Conservation (phyloP, 2,329 filamentous ascomycete genomes). For the Tolypocladium paradoxum region DNA sequence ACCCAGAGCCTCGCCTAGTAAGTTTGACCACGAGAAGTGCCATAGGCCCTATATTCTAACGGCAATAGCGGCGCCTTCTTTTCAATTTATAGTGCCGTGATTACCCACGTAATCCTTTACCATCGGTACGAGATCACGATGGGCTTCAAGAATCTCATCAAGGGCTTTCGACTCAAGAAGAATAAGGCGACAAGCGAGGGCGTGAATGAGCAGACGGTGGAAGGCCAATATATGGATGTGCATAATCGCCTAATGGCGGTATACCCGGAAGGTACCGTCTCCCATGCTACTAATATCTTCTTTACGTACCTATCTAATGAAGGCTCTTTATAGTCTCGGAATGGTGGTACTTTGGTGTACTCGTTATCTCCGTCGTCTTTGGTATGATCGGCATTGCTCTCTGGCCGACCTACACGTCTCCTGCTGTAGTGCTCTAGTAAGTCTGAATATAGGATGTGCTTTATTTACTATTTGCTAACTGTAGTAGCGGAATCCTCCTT, state of each 20-base stretch:
- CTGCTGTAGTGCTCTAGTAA: slow-evolving; percentile 29
- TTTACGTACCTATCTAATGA: too few species aligned
- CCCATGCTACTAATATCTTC: background rate
- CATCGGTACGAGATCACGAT: slow-evolving; percentile 26
- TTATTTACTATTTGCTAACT: background rate
- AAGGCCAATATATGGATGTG: slow-evolving; percentile 20
- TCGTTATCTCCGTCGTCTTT: slow-evolving; percentile 19
- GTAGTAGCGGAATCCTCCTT: slow-evolving; percentile 21
- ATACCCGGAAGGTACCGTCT: slow-evolving; percentile 25
- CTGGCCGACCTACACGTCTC: slow-evolving; percentile 31
- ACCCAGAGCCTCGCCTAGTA: slow-evolving; percentile 21
- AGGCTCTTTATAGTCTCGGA: slow-evolving; percentile 24
- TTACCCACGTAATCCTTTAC: slow-evolving; percentile 29
- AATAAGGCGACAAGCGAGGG: background rate
- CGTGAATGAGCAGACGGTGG: background rate
- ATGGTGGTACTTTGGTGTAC: slow-evolving; percentile 33
- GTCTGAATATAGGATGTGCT: background rate
- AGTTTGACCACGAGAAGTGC: background rate
- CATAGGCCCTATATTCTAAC: background rate
- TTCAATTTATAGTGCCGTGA: slow-evolving; percentile 25
- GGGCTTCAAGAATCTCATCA: slow-evolving; percentile 21
- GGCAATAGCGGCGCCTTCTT: slow-evolving; percentile 24
- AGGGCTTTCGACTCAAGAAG: slow-evolving; percentile 16
- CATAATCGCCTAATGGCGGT: slow-evolving; percentile 36
- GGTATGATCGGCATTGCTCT: slow-evolving; percentile 22